Evolutionary conservation across 2,329 filamentous ascomycete species (phyloP).

Genomic region (Aspergillus luchuensis): DNA sequence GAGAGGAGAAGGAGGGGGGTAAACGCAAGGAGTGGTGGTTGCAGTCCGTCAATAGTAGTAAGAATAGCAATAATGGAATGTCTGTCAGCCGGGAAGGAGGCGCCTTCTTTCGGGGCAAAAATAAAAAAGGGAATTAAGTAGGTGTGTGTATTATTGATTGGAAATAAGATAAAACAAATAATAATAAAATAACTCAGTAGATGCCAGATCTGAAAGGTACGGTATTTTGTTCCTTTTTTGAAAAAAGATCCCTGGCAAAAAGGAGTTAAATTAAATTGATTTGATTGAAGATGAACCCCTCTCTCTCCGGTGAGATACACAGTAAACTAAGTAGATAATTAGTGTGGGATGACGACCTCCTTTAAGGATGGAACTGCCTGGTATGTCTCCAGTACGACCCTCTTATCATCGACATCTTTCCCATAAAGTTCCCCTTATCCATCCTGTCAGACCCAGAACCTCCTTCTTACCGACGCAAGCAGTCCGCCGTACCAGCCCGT

Average conservation of each 20-base stretch:
- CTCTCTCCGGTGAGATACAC: neutral
- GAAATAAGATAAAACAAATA: neutral
- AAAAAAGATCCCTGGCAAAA: neutral
- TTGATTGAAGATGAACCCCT: too few species aligned
- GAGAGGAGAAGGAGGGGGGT: constrained; percentile 12
- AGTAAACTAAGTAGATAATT: neutral
- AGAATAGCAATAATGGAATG: constrained; percentile 20
- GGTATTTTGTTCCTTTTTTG: neutral
- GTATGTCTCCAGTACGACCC: constrained; percentile 7
- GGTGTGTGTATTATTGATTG: neutral
- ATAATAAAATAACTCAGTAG: neutral
- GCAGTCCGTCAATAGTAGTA: constrained; percentile 18
- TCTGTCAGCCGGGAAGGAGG: constrained; percentile 12
- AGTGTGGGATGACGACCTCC: constrained; percentile 1
- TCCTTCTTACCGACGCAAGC: constrained; percentile 13
- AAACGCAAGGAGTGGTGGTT: constrained; percentile 13
- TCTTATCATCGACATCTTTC: constrained; percentile 9
- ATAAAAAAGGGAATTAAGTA: neutral
- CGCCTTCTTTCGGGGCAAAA: constrained; percentile 7
- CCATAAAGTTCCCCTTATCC: neutral
- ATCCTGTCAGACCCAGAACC: constrained; percentile 6
- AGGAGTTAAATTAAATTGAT: too few species aligned
- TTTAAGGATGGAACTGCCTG: neutral
- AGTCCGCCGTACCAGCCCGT: constrained; percentile 14
- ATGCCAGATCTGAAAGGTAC: neutral